These are phyloP conservation scores for Globisporangium takayamanum DNA, from an alignment of 352 stramenopile genomes.

Conservation along the genomic window DNA sequence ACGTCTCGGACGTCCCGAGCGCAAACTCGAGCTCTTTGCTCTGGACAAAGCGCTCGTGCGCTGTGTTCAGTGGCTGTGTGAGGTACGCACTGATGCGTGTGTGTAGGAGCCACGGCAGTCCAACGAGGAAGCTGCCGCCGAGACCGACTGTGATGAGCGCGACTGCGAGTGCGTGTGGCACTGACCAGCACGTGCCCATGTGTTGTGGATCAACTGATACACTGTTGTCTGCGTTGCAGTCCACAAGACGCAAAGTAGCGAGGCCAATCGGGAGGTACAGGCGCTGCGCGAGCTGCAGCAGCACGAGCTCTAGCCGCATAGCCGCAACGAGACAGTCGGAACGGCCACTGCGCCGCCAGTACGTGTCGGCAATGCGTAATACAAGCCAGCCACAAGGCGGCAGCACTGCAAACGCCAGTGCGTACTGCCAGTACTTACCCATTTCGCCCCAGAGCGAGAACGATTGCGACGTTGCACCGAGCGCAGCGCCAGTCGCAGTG, in stretches of 20 bases:
- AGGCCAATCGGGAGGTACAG: constrained; percentile 59
- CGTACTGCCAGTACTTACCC: constrained; percentile 56
- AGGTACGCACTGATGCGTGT: constrained; percentile 25
- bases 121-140: constrained; percentile 39
- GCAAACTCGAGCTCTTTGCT: constrained; percentile 53
- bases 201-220: constrained; percentile 42
- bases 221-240: constrained; percentile 32
- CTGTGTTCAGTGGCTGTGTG: constrained; percentile 18
- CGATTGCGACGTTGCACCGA: constrained; percentile 43
- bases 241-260: constrained; percentile 47
- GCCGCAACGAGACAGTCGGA: constrained; percentile 22
- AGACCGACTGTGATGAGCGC: constrained; percentile 24
- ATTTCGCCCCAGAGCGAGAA: constrained; percentile 63
- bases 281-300: constrained; percentile 39
- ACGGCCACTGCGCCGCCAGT: constrained; percentile 16
- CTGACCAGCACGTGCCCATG: constrained; percentile 23
- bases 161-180: constrained; percentile 24
- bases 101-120: constrained; percentile 33
- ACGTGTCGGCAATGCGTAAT: constrained; percentile 2
- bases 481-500: constrained; percentile 34
- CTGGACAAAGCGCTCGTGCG: constrained; percentile 44
- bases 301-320: constrained; percentile 32
- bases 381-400: constrained; percentile 14
- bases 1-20: constrained; percentile 44
- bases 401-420: constrained; percentile 28